Base-by-base conservation (phyloP, 2,329 filamentous ascomycete genomes). In the Leptographium lundbergii region DNA sequence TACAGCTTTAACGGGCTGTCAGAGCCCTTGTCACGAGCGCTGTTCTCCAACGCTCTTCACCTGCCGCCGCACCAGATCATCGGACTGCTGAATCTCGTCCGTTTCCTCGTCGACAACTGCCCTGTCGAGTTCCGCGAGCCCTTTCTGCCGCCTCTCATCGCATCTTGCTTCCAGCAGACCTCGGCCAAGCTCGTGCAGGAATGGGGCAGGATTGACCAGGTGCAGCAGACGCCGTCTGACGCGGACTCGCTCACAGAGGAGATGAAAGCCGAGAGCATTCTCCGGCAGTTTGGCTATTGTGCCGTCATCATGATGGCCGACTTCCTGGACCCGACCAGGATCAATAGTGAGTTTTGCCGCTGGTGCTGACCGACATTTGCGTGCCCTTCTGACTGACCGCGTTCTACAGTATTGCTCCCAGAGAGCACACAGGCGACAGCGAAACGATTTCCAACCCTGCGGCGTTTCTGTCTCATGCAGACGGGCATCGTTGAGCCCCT, bases 231-330 rank as follows among this genome's bases (percentile, higher is more conserved):
- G 14, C 80, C 81, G 50, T 80, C 85, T 1, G 85, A 85, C 4
- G 85, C 86, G 24, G 89, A 91, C 59, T 88, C 89, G 61, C 75
- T 99, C 57, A 89, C 88, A 1, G 91, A 96, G 65, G 94, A 99
- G 74, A 99, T 99, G 94, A 96, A 96, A 72, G 86, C 89, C 7
- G 94, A 99, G 71, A 97, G 92, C 68, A 95, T 99, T 34, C 75
- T 99, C 53, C 84, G 94, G 24, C 91, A 96, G 69, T 80, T 97
- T 56, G 96, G 92, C 0, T 94, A 95, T 71, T 90, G 90, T 4
- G 89, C 91, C 1, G 90, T 96, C 34, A 86, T 94, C 66, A 90
- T 97, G 80, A 87, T 96, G 63, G 89, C 90, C 9, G 88, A 90
- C 65, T 85, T 97, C 66, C 77, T 99, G 25, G 91, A 95, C 69